phyloP scores from a whole-genome alignment of 345 rosid species.

The Iberis pinnata region DNA sequence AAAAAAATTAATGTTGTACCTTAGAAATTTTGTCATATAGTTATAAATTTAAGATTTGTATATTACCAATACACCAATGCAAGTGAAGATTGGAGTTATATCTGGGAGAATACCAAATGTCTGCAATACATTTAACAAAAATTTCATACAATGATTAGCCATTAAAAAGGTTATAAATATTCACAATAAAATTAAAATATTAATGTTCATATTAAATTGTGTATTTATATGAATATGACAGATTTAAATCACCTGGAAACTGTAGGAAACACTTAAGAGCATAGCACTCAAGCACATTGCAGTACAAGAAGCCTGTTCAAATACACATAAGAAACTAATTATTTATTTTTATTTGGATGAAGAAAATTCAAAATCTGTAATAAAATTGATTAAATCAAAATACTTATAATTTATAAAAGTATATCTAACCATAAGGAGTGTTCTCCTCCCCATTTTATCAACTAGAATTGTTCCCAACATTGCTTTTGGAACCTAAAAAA shows the following conservation, averaged over 20 bases:
- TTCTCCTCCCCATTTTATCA: slow-evolving; percentile 33
- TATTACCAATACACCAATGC: slow-evolving; percentile 29
- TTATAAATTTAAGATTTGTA: neutral
- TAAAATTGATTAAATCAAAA: neutral
- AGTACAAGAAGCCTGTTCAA: slow-evolving; percentile 34
- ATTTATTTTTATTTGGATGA: neutral
- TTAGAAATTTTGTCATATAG: neutral
- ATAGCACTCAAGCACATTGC: slow-evolving; percentile 32
- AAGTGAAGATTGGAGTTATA: slow-evolving; percentile 27
- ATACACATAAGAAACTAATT: neutral
- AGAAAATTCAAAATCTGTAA: neutral
- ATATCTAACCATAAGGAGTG: slow-evolving; percentile 33
- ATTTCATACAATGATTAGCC: slow-evolving; percentile 2
- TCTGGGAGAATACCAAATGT: slow-evolving; percentile 27
- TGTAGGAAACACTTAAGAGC: slow-evolving; percentile 39
- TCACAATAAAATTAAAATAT: neutral
- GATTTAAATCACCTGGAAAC: slow-evolving; percentile 32
- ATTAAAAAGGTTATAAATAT: neutral
- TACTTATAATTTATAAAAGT: neutral
- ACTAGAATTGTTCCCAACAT: slow-evolving; percentile 31
- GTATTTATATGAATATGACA: neutral
- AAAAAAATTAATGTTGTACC: neutral
- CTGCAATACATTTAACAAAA: slow-evolving; percentile 15
- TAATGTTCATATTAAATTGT: neutral
- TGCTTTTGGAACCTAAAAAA: slow-evolving; percentile 31